These are phyloP conservation scores for Thraustochytrium sp. DNA, from an alignment of 352 stramenopile species.

Conservation along the genomic window DNA sequence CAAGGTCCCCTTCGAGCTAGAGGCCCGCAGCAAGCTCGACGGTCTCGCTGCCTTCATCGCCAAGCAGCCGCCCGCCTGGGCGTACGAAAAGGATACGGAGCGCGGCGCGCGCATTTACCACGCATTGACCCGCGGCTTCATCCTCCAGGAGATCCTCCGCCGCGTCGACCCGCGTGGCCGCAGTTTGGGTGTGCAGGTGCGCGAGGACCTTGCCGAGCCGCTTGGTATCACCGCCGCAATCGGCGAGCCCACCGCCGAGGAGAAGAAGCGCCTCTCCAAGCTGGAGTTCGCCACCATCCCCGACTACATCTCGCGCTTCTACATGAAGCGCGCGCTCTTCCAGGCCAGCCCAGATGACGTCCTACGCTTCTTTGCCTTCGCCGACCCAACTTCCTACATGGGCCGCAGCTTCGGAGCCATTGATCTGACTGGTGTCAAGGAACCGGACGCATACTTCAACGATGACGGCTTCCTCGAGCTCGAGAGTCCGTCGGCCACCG, in stretches of 20 bases:
- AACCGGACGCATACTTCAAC: neutral
- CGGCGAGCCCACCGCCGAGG: neutral
- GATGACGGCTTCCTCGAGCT: neutral
- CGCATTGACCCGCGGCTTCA: neutral
- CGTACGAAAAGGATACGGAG: neutral
- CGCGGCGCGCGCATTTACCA: conserved; percentile 3
- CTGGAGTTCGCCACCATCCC: neutral
- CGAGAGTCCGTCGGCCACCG: neutral
- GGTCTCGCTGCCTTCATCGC: neutral
- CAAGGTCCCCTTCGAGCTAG: neutral
- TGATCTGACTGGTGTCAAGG: neutral
- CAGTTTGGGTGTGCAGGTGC: neutral
- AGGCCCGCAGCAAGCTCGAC: neutral
- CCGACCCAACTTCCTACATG: neutral
- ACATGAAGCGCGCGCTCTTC: neutral
- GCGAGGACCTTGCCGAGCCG: neutral
- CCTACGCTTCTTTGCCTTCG: neutral
- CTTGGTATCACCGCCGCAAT: neutral
- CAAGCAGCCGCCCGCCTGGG: neutral
- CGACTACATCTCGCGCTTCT: neutral
- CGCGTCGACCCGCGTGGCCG: neutral
- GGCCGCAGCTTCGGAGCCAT: neutral
- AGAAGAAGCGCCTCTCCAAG: neutral
- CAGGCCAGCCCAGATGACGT: neutral
- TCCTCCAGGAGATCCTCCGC: neutral